phyloP scores from a whole-genome alignment of 1,139 yeast species.

The Debaryomyces sp. region DNA sequence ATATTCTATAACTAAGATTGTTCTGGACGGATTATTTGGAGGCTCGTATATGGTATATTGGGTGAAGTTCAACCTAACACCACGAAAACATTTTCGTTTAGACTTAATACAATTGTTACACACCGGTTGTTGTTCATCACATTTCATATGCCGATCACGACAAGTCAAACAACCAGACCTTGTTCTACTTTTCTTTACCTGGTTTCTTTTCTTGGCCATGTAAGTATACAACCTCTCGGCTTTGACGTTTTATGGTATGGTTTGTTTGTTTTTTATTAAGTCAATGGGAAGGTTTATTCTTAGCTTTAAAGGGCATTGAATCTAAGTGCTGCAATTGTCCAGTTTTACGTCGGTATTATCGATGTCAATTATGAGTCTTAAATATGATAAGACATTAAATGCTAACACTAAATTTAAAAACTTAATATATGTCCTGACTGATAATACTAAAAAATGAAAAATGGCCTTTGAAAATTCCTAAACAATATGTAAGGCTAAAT shows the following conservation, averaged over 20 bases:
- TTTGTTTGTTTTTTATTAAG: not conserved
- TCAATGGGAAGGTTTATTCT: not conserved
- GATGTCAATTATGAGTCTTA: not conserved
- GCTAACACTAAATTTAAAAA: not conserved
- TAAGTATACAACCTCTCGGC: not conserved
- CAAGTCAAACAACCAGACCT: constrained; percentile 52
- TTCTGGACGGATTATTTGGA: constrained; percentile 15
- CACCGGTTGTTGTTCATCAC: constrained; percentile 51
- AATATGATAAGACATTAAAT: not conserved
- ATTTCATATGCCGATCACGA: constrained; percentile 52
- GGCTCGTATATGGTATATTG: constrained; percentile 48
- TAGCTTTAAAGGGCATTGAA: constrained; percentile 1
- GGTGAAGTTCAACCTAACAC: constrained; percentile 48
- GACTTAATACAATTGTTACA: constrained; percentile 49
- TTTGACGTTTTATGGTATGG: not conserved
- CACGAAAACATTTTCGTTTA: constrained; percentile 46
- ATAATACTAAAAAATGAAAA: constrained; percentile 1
- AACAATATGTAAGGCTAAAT: not conserved
- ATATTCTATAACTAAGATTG: constrained; percentile 20
- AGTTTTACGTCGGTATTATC: not conserved
- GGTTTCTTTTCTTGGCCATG: constrained; percentile 20
- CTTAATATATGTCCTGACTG: not conserved
- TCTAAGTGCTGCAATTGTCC: not conserved
- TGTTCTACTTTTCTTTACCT: constrained; percentile 37
- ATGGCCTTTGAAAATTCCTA: not conserved